Evolutionary conservation across 75 land plant species (phyloP), one percentile per base, ranked within the genome.

Genomic region (Adiantum capillusveneris): DNA sequence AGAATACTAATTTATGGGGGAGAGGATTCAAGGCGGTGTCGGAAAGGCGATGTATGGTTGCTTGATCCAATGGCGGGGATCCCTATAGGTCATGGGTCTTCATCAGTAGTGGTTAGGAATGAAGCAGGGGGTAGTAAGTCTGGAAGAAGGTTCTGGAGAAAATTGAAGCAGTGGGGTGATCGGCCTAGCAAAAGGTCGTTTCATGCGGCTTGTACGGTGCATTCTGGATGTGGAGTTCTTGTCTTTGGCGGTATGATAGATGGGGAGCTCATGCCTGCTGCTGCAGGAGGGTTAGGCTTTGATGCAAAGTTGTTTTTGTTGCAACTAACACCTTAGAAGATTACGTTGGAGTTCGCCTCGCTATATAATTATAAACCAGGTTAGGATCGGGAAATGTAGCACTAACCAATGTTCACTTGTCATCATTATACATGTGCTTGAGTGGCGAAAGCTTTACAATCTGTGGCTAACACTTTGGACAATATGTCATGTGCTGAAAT

Each of bases 231-330:
- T 31, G 63, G 45, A 17, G 53, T 86, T 41, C 77, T 81, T 51
- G 65, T 90, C 0, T 90, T 77, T 77, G 98, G 98, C 16, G 98
- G 98, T 0, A 94, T 94, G 96, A 83, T 94, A 24, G 95, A 93
- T 68, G 84, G 95, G 0, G 65, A 80, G 11, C 17, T 72, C 55
- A 64, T 75, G 20, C 92, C 81, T 34, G 71, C 65, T 20, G 84
- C 73, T 44, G 13, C 94, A 18, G 53, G 70, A 20, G 91, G 88
- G 1, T 52, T 94, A 60, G 72, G 77, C 25, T 94, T 94, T 65
- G 85, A 94, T 69, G 81, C 79, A 13, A 81, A 64, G 14, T 57
- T 81, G 45, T 81, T 80, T 58, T 60, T 85, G 9, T 69, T 83
- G 25, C 87, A 89, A 49, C 78, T 89, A 29, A 45, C 71, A 14